Evolutionary conservation across 345 rosid genomes (phyloP), one percentile per base, ranked within the genome.

Genomic region (Bretschneidera sinensis): DNA sequence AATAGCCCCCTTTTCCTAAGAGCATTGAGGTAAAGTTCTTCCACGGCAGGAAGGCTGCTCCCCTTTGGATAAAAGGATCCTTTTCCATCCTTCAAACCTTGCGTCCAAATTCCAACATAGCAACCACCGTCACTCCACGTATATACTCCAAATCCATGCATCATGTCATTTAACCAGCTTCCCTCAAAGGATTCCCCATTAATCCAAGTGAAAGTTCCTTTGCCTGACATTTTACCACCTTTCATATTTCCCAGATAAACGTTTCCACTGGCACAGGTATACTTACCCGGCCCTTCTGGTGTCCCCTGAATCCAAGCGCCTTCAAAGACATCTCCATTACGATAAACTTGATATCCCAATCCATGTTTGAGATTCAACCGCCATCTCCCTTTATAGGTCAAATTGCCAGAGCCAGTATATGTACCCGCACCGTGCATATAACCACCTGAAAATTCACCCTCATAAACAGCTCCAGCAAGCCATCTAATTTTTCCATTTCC

Each of bases 181-280:
- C 99, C 99, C 79, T 94, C 99, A 61, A 79, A 94, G 0, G 91
- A 87, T 60, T 89, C 89, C 2, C 92, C 91, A 22, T 79, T 86
- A 64, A 48, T 78, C 97, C 97, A 87, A 54, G 96, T 83, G 53
- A 94, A 74, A 50, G 86, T 94, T 61, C 97, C 97, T 68, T 85
- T 94, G 18, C 97, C 97, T 0, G 96, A 86, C 97, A 88, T 94
- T 76, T 87, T 87, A n/a, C 97, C 96, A 55, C 84, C 89, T 74
- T 86, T 90, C 91, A 94, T 94, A 74, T 86, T 79, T 59, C 99
- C 97, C 4, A 78, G 60, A 75, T 87, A 89, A 13, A 81, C 69
- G 62, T 94, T 89, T 39, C 87, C 80, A 55, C 84, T 90, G 62
- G 82, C 92, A 97, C 99, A 94, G 34, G 78, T 81, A 77, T 94